Base-by-base conservation (phyloP, 2,329 filamentous ascomycete genomes). In the Scleromitrula shiraiana region DNA sequence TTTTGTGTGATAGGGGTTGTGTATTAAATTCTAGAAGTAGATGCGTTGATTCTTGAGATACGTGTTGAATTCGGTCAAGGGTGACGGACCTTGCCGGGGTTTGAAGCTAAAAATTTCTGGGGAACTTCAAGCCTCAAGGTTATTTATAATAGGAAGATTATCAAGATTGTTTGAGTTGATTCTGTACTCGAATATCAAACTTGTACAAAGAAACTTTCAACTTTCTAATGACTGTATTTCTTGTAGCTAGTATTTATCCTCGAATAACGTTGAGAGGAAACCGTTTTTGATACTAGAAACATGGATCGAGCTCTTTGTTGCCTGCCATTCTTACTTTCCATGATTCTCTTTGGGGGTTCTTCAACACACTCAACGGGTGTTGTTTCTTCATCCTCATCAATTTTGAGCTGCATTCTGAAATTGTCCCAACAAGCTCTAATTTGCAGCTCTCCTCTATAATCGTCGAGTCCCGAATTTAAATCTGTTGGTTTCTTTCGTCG, bases 1-100 rank as follows among this genome's bases (percentile, higher is more conserved):
- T 85, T 19, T 17, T 59, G 30, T 30, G 35, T 50, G 41, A 15
- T 53, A 43, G 32, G 35, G 17, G 36, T 35, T 49, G 40, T 36
- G 7, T 38, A 33, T 14, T 45, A 52, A 32, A 41, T 38, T 19
- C 20, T 38, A 38, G 23, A 26, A 26, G 19, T 50, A 23, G 1
- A 7, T 42, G 14, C 15, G 9, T 29, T 23, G 26, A 15, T 26
- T 38, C 52, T 41, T 23, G 27, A 44, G 36, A 51, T 58, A 57
- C 56, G 57, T 57, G 56, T 33, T 32, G 27, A 49, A 44, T 43
- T 37, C 33, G 30, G 24, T 49, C 35, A 20, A 49, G 20, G 22
- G 6, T 49, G 32, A 15, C 33, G 36, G 29, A 37, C 22, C 19
- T 30, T 37, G 10, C 44, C 29, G 32, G 35, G 41, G 4, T 46